These are phyloP conservation scores for Craterostigma plantagineum DNA, from an alignment of 257 asterid genomes.

Conservation along the genomic window DNA sequence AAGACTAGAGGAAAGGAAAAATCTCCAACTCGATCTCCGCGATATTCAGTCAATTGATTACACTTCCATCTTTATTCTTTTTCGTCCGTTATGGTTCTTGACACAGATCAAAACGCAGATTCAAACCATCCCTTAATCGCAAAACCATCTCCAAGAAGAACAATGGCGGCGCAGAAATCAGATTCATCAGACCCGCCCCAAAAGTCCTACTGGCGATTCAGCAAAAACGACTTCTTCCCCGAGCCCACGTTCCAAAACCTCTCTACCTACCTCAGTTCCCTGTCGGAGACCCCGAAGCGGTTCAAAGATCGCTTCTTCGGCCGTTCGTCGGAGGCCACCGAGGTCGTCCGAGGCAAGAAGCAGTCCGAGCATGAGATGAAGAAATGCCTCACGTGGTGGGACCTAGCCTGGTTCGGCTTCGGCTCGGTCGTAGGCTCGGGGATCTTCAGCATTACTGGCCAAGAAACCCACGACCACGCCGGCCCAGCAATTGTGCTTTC, in stretches of 20 bases:
- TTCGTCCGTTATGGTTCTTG: too few species aligned
- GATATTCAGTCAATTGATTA: too few species aligned
- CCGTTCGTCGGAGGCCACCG: constrained; percentile 51
- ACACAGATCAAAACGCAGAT: too few species aligned
- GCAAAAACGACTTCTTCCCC: constrained; percentile 70
- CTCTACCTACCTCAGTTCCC: constrained; percentile 43
- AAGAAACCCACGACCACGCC: constrained; percentile 46
- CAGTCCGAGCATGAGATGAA: constrained; percentile 67
- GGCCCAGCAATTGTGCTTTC: constrained; percentile 84
- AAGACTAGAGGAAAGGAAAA: too few species aligned
- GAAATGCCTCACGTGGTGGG: constrained; percentile 91
- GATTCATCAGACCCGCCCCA: constrained; percentile 1
- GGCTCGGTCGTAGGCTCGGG: constrained; percentile 97
- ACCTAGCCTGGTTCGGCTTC: constrained; percentile 77
- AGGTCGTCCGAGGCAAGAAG: constrained; percentile 34
- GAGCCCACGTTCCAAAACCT: constrained; percentile 61
- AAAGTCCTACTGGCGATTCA: constrained; percentile 73
- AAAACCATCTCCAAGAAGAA: too few species aligned
- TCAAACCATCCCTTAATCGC: too few species aligned
- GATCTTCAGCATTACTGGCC: constrained; percentile 77
- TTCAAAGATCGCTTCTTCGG: constrained; percentile 54
- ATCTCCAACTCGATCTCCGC: too few species aligned
- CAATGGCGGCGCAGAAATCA: too few species aligned
- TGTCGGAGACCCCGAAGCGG: constrained; percentile 50
- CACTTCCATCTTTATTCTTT: too few species aligned